These are phyloP conservation scores for Yarrowia sp. DNA, from an alignment of 805 yeast genomes.

Conservation along the genomic window DNA sequence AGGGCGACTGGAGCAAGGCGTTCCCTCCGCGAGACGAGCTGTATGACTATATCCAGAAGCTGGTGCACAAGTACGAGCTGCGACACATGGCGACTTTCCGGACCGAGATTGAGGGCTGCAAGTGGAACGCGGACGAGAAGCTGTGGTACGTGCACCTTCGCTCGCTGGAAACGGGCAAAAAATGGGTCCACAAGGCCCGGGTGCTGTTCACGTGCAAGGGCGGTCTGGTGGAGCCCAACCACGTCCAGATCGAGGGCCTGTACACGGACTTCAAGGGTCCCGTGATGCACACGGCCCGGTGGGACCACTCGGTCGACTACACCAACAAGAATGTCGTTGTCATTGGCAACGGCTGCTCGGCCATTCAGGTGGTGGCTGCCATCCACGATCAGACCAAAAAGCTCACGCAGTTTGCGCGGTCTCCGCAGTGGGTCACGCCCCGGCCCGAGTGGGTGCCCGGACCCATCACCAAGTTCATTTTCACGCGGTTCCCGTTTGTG, in stretches of 20 bases:
- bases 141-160: constrained; percentile 39
- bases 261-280: constrained; percentile 41
- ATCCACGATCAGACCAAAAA: constrained; percentile 38
- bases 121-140: constrained; percentile 41
- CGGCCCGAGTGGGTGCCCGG: constrained; percentile 34
- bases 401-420: constrained; percentile 41
- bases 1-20: constrained; percentile 41
- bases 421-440: constrained; percentile 42
- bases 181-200: constrained; percentile 37
- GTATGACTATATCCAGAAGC: constrained; percentile 39
- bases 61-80: constrained; percentile 40
- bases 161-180: constrained; percentile 36
- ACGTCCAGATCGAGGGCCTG: constrained; percentile 40
- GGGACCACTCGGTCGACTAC: constrained; percentile 41
- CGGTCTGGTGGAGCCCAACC: constrained; percentile 40
- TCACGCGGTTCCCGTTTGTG: constrained; percentile 15
- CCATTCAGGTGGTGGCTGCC: constrained; percentile 40
- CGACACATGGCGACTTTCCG: constrained; percentile 36
- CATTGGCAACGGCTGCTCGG: constrained; percentile 41
- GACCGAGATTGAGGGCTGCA: constrained; percentile 26
- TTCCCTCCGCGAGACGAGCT: constrained; percentile 42
- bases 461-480: background rate
- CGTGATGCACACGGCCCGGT: constrained; percentile 41
- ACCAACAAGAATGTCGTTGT: constrained; percentile 40
- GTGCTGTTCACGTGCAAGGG: constrained; percentile 41